Conservation (phyloP, 441 rosid genomes). For the Euphorbia neoarborescens region DNA sequence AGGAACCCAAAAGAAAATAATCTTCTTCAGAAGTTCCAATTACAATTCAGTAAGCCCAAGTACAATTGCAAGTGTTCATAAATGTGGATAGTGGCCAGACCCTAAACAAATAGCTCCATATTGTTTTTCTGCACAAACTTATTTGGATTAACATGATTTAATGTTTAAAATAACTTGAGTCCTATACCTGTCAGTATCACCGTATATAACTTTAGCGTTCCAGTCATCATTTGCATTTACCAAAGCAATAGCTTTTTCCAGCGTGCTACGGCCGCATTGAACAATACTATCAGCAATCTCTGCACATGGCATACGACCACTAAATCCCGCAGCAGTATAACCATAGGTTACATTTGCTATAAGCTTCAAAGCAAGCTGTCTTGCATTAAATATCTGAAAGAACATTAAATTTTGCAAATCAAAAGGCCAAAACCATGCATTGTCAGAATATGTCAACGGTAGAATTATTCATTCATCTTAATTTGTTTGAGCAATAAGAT, state of each 20-base stretch:
- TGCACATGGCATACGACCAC: slow-evolving; percentile 99
- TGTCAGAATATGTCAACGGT: slow-evolving; percentile 1
- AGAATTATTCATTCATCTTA: slow-evolving; percentile 6
- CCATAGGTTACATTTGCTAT: slow-evolving; percentile 98
- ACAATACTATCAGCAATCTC: slow-evolving; percentile 98
- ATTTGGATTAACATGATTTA: not conserved
- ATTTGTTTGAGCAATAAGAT: slow-evolving; percentile 1
- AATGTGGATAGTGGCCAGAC: not conserved
- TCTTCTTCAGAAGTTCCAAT: not conserved
- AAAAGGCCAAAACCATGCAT: slow-evolving; percentile 9
- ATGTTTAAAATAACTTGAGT: not conserved
- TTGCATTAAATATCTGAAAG: slow-evolving; percentile 86
- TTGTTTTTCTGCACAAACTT: slow-evolving; percentile 6
- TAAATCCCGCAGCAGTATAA: slow-evolving; percentile 97
- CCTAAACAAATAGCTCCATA: not conserved
- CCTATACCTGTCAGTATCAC: slow-evolving; percentile 88
- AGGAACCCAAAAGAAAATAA: not conserved
- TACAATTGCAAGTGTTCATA: not conserved
- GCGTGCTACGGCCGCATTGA: slow-evolving; percentile 91
- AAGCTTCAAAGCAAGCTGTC: slow-evolving; percentile 98
- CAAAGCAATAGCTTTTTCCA: slow-evolving; percentile 76
- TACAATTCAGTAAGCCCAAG: not conserved
- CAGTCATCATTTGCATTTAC: slow-evolving; percentile 67
- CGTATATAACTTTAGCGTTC: slow-evolving; percentile 82
- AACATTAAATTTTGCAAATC: slow-evolving; percentile 18